These are phyloP conservation scores for Hura crepitans DNA, from an alignment of 441 rosid species.

Conservation along the genomic window DNA sequence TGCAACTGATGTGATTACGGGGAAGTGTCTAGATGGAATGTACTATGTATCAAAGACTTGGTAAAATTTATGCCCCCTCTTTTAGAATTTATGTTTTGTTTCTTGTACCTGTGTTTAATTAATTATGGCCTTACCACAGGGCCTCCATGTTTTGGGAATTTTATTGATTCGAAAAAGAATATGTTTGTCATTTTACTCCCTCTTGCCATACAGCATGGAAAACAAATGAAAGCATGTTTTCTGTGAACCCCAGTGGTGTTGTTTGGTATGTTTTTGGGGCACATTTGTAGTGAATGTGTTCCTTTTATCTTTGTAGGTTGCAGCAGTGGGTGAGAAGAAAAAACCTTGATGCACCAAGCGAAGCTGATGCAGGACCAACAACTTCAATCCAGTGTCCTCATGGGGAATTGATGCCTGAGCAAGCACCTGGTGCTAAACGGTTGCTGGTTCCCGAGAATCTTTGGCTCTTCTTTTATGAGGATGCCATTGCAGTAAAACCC, in stretches of 20 bases:
- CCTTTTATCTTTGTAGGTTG: slow-evolving; percentile 50
- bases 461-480: slow-evolving; percentile 86
- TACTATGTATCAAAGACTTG: slow-evolving; percentile 77
- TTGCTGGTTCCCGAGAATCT: slow-evolving; percentile 75
- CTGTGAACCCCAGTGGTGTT: slow-evolving; percentile 3
- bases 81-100: slow-evolving; percentile 17
- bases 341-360: slow-evolving; percentile 84
- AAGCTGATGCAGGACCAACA: slow-evolving; percentile 94
- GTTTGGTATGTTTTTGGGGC: background rate
- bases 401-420: slow-evolving; percentile 81
- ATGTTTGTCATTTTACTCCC: background rate
- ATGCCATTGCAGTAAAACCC: slow-evolving; percentile 60
- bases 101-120: background rate
- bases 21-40: slow-evolving; percentile 60
- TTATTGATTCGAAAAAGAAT: background rate
- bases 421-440: slow-evolving; percentile 88
- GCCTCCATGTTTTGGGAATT: slow-evolving; percentile 5
- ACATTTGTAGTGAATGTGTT: slow-evolving; percentile 8
- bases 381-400: slow-evolving; percentile 71
- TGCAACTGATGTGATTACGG: slow-evolving; percentile 58
- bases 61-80: slow-evolving; percentile 38
- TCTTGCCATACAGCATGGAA: background rate
- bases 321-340: slow-evolving; percentile 96
- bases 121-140: background rate
- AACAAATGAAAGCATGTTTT: background rate